These are phyloP conservation scores for Aspergillus sp. DNA, from an alignment of 2,329 filamentous ascomycete species.

Conservation along the genomic window DNA sequence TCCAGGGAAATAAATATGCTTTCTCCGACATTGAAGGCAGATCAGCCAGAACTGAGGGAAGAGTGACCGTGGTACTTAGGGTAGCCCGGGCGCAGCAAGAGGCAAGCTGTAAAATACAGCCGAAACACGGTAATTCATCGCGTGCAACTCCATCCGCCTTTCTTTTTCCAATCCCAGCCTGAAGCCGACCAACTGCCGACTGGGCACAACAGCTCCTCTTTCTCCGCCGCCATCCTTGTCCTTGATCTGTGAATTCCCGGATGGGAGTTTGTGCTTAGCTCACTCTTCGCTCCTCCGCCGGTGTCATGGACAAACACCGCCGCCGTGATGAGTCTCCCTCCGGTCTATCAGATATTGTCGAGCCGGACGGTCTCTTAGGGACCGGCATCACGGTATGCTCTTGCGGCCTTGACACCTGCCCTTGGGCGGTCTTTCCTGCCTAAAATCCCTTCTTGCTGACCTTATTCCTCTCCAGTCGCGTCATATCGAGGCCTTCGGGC, in stretches of 20 bases:
- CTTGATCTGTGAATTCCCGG: conserved; percentile 13
- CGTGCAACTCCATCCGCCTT: conserved; percentile 23
- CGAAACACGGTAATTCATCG: conserved; percentile 37
- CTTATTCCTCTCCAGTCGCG: conserved; percentile 61
- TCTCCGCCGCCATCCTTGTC: conserved; percentile 14
- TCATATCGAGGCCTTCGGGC: conserved; percentile 86
- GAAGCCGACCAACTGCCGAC: conserved; percentile 12
- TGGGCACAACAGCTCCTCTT: not conserved
- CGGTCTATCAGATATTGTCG: conserved; percentile 43
- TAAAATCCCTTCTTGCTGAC: not conserved
- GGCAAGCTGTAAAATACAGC: conserved; percentile 26
- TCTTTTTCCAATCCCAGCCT: conserved; percentile 10
- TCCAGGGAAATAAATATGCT: no score
- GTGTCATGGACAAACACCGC: conserved; percentile 47
- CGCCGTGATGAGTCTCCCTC: conserved; percentile 50
- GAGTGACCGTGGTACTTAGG: not conserved
- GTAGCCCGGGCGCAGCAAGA: conserved; percentile 4
- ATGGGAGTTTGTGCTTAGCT: conserved; percentile 31
- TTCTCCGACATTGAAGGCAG: not conserved
- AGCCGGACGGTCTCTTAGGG: conserved; percentile 49
- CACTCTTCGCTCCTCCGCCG: conserved; percentile 22
- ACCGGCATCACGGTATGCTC: conserved; percentile 49
- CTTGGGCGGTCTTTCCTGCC: not conserved
- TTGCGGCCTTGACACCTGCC: conserved; percentile 8
- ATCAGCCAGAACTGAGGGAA: not conserved